phyloP scores from a whole-genome alignment of 352 stramenopile genomes.

The Pythium brassicae region DNA sequence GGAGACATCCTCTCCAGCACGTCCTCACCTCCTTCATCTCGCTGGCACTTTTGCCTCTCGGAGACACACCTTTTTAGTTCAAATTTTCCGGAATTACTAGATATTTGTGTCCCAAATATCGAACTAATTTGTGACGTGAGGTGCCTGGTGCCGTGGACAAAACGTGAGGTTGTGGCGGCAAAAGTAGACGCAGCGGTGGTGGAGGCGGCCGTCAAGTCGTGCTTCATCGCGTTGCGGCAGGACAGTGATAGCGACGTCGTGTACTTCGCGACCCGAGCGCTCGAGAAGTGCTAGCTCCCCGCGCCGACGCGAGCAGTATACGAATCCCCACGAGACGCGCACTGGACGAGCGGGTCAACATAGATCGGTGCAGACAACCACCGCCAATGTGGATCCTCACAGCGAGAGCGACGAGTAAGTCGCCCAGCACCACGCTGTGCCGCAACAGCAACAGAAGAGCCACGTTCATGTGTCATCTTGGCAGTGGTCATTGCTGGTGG shows the following conservation, averaged over 20 bases:
- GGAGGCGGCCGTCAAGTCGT: constrained; percentile 65
- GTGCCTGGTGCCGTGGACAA: too few relatives aligned
- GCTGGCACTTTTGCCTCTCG: too few relatives aligned
- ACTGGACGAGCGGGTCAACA: background rate
- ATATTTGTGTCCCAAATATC: too few relatives aligned
- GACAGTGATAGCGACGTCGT: constrained; percentile 93
- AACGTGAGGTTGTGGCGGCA: too few relatives aligned
- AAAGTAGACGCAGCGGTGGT: too few relatives aligned
- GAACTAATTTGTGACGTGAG: too few relatives aligned
- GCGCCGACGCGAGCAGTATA: background rate
- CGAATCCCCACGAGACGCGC: background rate
- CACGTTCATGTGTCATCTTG: background rate
- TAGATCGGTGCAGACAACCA: background rate
- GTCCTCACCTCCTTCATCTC: too few relatives aligned
- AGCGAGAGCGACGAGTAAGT: background rate
- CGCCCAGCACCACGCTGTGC: background rate
- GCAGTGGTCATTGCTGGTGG: too few relatives aligned
- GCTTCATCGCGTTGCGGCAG: constrained; percentile 83
- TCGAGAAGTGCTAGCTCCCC: constrained; percentile 45
- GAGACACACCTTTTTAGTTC: too few relatives aligned
- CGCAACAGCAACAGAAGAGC: constrained; percentile 1
- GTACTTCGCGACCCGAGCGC: constrained; percentile 88
- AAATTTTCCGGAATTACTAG: too few relatives aligned
- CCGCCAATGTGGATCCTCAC: background rate
- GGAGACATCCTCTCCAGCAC: too few relatives aligned